Conservation (phyloP, 345 rosid genomes). For the Nephelium lappaceum region DNA sequence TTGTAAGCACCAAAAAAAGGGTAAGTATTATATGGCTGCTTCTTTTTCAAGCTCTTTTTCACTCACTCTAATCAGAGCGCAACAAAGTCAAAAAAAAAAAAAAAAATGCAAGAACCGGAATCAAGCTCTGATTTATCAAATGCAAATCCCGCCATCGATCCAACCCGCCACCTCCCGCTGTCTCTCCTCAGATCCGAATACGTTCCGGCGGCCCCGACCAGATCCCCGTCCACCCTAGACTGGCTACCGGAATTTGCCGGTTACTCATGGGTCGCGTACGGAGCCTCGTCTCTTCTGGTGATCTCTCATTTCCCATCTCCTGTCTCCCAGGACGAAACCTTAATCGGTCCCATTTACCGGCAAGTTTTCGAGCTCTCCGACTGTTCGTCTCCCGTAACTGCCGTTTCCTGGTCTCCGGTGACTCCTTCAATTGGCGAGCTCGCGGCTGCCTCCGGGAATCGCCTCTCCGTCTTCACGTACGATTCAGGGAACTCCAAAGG, state of each 20-base stretch:
- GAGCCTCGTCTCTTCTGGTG: constrained; percentile 85
- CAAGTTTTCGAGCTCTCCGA: constrained; percentile 74
- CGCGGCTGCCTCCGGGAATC: constrained; percentile 71
- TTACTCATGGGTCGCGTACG: constrained; percentile 93
- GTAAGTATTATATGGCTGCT: background rate
- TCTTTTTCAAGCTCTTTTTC: background rate
- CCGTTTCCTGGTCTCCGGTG: constrained; percentile 82
- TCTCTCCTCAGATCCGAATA: constrained; percentile 59
- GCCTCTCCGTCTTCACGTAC: constrained; percentile 49
- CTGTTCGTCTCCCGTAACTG: constrained; percentile 44
- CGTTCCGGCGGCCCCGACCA: constrained; percentile 72
- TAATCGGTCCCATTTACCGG: constrained; percentile 68
- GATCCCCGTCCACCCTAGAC: constrained; percentile 66
- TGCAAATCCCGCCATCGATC: constrained; percentile 42
- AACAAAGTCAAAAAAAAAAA: background rate
- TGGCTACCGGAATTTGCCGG: constrained; percentile 86
- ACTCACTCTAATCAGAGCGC: background rate
- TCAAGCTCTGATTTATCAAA: constrained; percentile 29
- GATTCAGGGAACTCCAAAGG: constrained; percentile 52
- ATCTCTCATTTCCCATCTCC: constrained; percentile 92
- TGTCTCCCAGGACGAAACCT: constrained; percentile 56
- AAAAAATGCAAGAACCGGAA: constrained; percentile 49
- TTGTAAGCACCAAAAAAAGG: no score
- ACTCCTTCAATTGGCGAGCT: constrained; percentile 78
- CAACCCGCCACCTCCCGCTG: constrained; percentile 59